Conservation (phyloP, 257 asterid species). For the Solanum sparsipilum region DNA sequence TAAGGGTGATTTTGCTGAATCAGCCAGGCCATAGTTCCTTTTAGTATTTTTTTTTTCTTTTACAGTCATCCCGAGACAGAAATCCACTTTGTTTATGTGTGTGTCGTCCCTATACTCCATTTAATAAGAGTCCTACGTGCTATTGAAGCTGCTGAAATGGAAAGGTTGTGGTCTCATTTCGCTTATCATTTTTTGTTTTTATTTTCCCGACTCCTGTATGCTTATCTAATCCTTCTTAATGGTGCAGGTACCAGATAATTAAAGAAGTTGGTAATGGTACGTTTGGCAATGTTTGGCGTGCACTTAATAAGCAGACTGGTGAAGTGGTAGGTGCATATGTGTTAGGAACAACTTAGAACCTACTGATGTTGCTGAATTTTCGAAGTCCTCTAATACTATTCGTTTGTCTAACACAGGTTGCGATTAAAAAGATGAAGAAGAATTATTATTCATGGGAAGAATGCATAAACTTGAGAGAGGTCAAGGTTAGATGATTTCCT, state of each 20-base stretch:
- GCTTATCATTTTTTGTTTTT: neutral
- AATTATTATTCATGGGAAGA: slow-evolving; percentile 95
- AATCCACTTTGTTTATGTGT: slow-evolving; percentile 6
- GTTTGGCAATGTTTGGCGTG: slow-evolving; percentile 95
- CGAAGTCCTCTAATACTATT: neutral
- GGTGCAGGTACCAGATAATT: slow-evolving; percentile 69
- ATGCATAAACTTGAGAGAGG: slow-evolving; percentile 95
- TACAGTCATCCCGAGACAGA: slow-evolving; percentile 17
- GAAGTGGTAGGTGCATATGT: slow-evolving; percentile 64
- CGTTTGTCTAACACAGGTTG: slow-evolving; percentile 45
- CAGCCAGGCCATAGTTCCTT: slow-evolving; percentile 35
- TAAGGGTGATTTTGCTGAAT: slow-evolving; percentile 47
- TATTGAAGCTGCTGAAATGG: slow-evolving; percentile 46
- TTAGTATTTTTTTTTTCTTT: slow-evolving; percentile 16
- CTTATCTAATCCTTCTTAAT: neutral
- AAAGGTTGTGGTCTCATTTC: slow-evolving; percentile 38
- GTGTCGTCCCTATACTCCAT: slow-evolving; percentile 2
- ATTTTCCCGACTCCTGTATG: neutral
- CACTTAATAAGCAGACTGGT: slow-evolving; percentile 79
- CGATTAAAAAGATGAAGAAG: slow-evolving; percentile 89
- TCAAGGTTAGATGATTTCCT: slow-evolving; percentile 44
- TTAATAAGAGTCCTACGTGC: slow-evolving; percentile 28
- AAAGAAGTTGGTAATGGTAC: slow-evolving; percentile 97
- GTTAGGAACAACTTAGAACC: neutral
- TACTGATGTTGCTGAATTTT: neutral